These are phyloP conservation scores for Marchantia paleacea DNA, from an alignment of 225 moss, liverwort and hornwort genomes.

Conservation along the genomic window DNA sequence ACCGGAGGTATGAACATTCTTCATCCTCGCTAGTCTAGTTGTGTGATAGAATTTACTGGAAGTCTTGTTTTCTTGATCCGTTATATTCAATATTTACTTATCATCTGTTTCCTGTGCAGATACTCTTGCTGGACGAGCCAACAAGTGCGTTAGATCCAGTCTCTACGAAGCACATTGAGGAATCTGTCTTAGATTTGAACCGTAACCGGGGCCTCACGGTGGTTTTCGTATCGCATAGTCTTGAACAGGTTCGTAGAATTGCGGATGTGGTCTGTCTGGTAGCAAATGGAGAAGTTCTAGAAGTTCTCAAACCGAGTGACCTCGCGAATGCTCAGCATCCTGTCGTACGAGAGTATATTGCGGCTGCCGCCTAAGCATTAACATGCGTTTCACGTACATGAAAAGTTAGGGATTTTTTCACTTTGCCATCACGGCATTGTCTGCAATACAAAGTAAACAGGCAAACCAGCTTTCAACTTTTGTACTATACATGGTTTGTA, in stretches of 20 bases:
- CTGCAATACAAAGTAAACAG: no score
- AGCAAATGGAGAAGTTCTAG: slow-evolving; percentile 39
- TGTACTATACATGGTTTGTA: no score
- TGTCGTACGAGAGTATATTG: slow-evolving; percentile 41
- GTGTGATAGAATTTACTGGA: neutral
- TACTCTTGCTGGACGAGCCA: slow-evolving; percentile 58
- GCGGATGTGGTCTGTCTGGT: slow-evolving; percentile 45
- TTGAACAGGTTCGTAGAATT: slow-evolving; percentile 52
- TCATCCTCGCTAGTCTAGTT: neutral
- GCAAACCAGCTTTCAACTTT: no score
- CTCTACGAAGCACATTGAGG: slow-evolving; percentile 54
- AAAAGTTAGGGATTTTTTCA: no score
- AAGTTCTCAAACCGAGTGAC: slow-evolving; percentile 37
- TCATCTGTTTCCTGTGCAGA: slow-evolving; percentile 28
- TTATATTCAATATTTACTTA: neutral
- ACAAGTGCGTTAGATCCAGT: slow-evolving; percentile 58
- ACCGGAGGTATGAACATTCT: slow-evolving; percentile 40
- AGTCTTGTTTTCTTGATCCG: neutral
- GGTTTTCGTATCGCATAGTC: slow-evolving; percentile 54
- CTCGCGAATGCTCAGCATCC: slow-evolving; percentile 40
- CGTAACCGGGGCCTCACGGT: slow-evolving; percentile 42
- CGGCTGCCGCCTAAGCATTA: slow-evolving; percentile 23
- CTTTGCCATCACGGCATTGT: no score
- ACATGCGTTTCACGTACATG: no score
- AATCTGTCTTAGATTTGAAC: slow-evolving; percentile 41